Base-by-base conservation (phyloP, 1,284 basidiomycete species). In the Filobasidium uniguttulatum region DNA sequence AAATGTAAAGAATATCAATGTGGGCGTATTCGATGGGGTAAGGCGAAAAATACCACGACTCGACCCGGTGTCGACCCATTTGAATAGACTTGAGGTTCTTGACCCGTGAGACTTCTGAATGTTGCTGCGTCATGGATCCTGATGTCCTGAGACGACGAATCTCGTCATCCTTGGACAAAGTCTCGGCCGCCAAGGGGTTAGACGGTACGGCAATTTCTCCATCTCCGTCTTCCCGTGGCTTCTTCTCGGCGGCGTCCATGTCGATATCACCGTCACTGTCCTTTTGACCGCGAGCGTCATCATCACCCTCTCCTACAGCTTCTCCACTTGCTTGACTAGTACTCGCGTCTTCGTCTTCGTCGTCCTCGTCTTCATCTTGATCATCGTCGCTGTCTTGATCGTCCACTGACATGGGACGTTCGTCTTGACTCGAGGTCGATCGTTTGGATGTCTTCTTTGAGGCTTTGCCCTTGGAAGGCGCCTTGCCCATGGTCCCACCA, bases 21-120 rank as follows among this genome's bases (percentile, higher is more conserved):
- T 98, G 85, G 34, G 93, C 88, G 72, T 86, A 98, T 72, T 98
- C 94, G 71, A 89, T 82, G 5, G 94, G 94, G 72, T 98, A 98
- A 5, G 94, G 93, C 61, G 86, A 90, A 74, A 98, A 98, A 72
- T 98, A 99, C 94, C 94, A 99, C 8, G 91, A 83, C 62, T 98
- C 91, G 60, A 98, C 85, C 71, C 96, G 88, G 71, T 93, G 82
- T 67, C 81, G 82, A 55, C 94, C 94, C 60, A 98, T 98, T 67
- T 93, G 89, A 41, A 99, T 77, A 56, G 85, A 82, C 71, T 98
- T 94, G 58, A 99, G 75, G 67, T 99, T 99, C 76, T 98, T 98
- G 61, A 99, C 94, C 35, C 94, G 80, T 14, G 93, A 85, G 55
- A 98, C 83, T 71, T 99, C 94, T 50, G 87, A 91, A 56, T 96